Base-by-base conservation (phyloP, 164 flowering plant genomes). In the Liquidambar formosana region DNA sequence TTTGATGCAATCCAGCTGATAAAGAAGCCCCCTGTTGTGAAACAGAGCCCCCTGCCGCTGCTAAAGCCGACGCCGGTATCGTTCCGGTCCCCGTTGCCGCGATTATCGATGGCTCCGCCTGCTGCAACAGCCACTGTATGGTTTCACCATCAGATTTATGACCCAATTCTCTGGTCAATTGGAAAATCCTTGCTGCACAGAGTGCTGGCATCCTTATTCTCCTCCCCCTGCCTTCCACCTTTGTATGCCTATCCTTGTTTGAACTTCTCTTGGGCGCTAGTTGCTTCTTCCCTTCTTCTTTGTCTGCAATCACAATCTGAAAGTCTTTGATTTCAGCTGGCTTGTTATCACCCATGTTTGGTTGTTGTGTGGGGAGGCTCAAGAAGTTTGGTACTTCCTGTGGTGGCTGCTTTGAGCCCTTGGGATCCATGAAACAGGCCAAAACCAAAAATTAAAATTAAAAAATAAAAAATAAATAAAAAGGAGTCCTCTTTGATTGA, bases 161-260 rank as follows among this genome's bases (percentile, higher is more conserved):
- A 25, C 93, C 97, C 71, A 91, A 76, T 76, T 91, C 97, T 70
- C 93, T 77, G 11, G 97, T 92, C 49, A 92, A 71, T 63, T 92
- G 97, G 48, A 92, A 92, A 58, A 92, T 89, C 53, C 97, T 83
- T 0, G 97, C 97, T 0, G 97, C 97, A 66, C 97, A 92, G 1
- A 92, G 83, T 56, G 97, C 97, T 2, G 97, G 97, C 97, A 92
- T 92, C 85, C 97, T 71, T 26, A 92, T 89, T 51, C 97, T 83
- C 57, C 97, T 74, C 0, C 97, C 97, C 53, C 97, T 76, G 12
- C 97, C 97, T 60, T 92, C 97, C 14, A 92, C 97, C 69, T 92
- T 92, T 1, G 89, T 92, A 77, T 92, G 95, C 19, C 95, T 78
- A 64, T 92, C 97, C 47, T 92, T 92, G 84, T 87, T 92, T 41